These are phyloP conservation scores for Mimosa pudica DNA, from an alignment of 306 rosid genomes.

Conservation along the genomic window DNA sequence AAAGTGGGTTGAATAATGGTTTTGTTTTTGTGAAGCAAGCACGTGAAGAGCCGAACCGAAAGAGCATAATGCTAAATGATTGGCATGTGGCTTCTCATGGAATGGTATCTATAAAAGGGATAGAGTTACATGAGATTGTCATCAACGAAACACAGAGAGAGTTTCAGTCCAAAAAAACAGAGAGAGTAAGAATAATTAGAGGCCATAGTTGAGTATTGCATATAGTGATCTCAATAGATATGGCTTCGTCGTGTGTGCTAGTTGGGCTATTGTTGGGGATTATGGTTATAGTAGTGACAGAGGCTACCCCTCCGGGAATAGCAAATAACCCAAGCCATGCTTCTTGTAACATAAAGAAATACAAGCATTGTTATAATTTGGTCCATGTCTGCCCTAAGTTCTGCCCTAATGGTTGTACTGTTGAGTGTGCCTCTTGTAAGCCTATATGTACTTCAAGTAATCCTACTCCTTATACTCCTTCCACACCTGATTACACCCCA, in stretches of 20 bases:
- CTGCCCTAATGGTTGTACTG: slow-evolving; percentile 56
- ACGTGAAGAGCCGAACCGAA: slow-evolving; percentile 21
- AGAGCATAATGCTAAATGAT: slow-evolving; percentile 29
- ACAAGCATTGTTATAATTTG: slow-evolving; percentile 57
- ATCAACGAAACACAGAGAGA: not conserved
- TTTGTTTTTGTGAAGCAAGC: slow-evolving; percentile 33
- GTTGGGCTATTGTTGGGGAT: slow-evolving; percentile 19
- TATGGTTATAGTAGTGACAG: slow-evolving; percentile 16
- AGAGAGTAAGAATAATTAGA: no score
- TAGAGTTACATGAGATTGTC: slow-evolving; percentile 5
- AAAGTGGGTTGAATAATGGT: not conserved
- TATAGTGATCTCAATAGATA: not conserved
- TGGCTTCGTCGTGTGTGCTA: not conserved
- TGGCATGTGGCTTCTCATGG: slow-evolving; percentile 2
- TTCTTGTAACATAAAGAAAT: slow-evolving; percentile 47
- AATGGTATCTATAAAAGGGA: slow-evolving; percentile 39
- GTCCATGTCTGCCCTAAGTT: slow-evolving; percentile 65
- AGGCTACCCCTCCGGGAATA: slow-evolving; percentile 50
- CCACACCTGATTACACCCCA: not conserved
- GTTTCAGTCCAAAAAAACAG: not conserved
- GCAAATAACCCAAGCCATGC: slow-evolving; percentile 56
- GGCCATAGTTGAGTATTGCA: not conserved
- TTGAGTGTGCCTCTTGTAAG: slow-evolving; percentile 43
- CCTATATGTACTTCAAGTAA: not conserved
- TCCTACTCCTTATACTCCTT: slow-evolving; percentile 20